Conservation (phyloP, 768 basidiomycete species). For the Lepiota venenata region DNA sequence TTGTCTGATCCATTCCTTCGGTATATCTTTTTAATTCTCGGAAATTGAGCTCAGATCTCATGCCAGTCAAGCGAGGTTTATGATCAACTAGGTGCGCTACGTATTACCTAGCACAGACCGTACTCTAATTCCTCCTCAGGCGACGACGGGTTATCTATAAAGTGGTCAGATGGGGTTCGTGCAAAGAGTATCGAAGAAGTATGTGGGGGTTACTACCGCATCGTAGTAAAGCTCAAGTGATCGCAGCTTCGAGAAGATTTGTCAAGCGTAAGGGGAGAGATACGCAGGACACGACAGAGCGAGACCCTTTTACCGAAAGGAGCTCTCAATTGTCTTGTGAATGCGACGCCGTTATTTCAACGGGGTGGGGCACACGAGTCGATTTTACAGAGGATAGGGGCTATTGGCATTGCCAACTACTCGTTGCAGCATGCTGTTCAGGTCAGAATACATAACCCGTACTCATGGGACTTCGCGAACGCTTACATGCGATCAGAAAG, state of each 20-base stretch:
- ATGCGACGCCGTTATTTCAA: constrained; percentile 33
- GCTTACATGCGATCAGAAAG: constrained; percentile 33
- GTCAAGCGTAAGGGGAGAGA: constrained; percentile 32
- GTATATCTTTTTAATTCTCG: constrained; percentile 29
- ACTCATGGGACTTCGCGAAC: neutral
- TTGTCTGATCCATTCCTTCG: constrained; percentile 70
- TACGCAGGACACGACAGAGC: constrained; percentile 34
- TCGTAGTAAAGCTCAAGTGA: neutral
- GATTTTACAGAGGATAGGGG: neutral
- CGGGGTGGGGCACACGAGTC: neutral
- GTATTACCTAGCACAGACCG: neutral
- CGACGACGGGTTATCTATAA: constrained; percentile 24
- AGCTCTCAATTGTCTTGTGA: constrained; percentile 39
- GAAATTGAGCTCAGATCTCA: neutral
- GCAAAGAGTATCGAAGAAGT: constrained; percentile 48
- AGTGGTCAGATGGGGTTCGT: constrained; percentile 27
- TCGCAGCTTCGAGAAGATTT: constrained; percentile 45
- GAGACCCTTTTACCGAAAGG: constrained; percentile 42
- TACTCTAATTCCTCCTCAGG: constrained; percentile 16
- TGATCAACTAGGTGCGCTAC: constrained; percentile 60
- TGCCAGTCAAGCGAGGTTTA: constrained; percentile 56
- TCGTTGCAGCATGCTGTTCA: constrained; percentile 12
- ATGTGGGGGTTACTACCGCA: constrained; percentile 6
- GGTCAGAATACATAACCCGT: neutral
- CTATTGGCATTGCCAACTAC: constrained; percentile 4